Evolutionary conservation across 257 asterid genomes (phyloP), one percentile per base, ranked within the genome.

Genomic region (Plantago ovata): DNA sequence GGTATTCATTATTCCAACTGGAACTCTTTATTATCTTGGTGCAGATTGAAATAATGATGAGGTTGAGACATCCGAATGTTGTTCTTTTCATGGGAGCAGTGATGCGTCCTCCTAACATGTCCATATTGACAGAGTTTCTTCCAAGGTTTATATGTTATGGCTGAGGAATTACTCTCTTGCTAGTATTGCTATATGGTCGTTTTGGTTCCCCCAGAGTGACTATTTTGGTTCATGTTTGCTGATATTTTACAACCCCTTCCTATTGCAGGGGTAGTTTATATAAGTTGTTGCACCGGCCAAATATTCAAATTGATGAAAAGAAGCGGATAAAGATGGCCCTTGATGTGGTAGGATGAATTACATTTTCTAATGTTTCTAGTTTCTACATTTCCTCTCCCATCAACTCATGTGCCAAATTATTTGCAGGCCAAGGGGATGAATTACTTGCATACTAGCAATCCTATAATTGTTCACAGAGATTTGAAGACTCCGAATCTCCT

Each of bases 81-180:
- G 98, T 93, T 46, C 94, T 93, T 66, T 84, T 93, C 78, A 93
- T 89, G 98, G 98, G 98, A 71, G 98, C 98, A 0, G 98, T 93
- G 61, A 78, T 87, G 46, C 83, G 78, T 15, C 96, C 98, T 60
- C 98, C 98, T 40, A 85, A 89, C 75, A 79, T 93, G 75, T 89
- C 98, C 68, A 93, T 93, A 76, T 64, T 89, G 79, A 89, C 98
- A 3, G 98, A 93, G 66, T 93, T 74, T 68, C 87, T 93, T 28
- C 97, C 98, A 58, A 93, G 98, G 98, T 93, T 70, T 68, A 65
- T 62, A 53, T 66, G 62, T 62, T 32, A 42, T 40, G 18, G 14
- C 52, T 40, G 38, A 4, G 16, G 23, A 52, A 21, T 38, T 7
- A 46, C 50, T 42, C 13, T 46, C 44, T 66, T 42, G 12, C 50